These are phyloP conservation scores for Aspergillus affinis DNA, from an alignment of 495 filamentous ascomycete genomes.

Conservation along the genomic window DNA sequence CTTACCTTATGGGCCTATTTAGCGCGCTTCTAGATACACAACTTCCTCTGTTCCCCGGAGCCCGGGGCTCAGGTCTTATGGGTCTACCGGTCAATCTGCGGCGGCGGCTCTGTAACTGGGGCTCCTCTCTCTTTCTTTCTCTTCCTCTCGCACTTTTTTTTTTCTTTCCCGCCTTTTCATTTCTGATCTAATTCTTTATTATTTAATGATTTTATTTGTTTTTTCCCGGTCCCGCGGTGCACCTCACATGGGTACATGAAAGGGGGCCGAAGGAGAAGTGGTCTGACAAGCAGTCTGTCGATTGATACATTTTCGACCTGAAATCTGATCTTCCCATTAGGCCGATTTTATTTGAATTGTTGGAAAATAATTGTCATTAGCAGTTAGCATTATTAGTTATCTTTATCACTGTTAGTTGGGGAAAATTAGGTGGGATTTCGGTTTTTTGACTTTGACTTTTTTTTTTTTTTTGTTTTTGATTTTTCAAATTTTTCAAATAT, in stretches of 20 bases:
- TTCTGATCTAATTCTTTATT: slow-evolving; percentile 1
- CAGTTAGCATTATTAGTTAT: slow-evolving; percentile 6
- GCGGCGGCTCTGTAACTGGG: slow-evolving; percentile 25
- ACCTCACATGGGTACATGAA: neutral
- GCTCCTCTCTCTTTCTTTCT: slow-evolving; percentile 12
- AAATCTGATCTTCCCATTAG: slow-evolving; percentile 18
- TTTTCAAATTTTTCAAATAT: too few relatives aligned
- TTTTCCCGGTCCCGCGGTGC: slow-evolving; percentile 1
- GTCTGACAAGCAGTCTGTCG: slow-evolving; percentile 15
- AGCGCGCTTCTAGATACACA: slow-evolving; percentile 33
- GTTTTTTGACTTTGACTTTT: neutral
- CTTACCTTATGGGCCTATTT: slow-evolving; percentile 38
- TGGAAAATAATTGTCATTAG: slow-evolving; percentile 2
- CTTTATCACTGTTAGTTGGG: slow-evolving; percentile 5
- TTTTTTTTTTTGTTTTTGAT: slow-evolving; percentile 1
- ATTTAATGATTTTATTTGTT: slow-evolving; percentile 3
- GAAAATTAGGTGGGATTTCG: slow-evolving; percentile 1
- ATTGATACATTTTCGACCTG: slow-evolving; percentile 15
- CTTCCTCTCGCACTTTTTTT: slow-evolving; percentile 4
- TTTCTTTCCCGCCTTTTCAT: slow-evolving; percentile 5
- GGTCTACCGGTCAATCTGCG: slow-evolving; percentile 32
- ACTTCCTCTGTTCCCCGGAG: slow-evolving; percentile 41
- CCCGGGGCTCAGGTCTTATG: slow-evolving; percentile 36
- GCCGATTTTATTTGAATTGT: slow-evolving; percentile 15
- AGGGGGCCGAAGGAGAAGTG: neutral